These are phyloP conservation scores for Piper longum DNA, from an alignment of 164 flowering plant genomes.

Conservation along the genomic window DNA sequence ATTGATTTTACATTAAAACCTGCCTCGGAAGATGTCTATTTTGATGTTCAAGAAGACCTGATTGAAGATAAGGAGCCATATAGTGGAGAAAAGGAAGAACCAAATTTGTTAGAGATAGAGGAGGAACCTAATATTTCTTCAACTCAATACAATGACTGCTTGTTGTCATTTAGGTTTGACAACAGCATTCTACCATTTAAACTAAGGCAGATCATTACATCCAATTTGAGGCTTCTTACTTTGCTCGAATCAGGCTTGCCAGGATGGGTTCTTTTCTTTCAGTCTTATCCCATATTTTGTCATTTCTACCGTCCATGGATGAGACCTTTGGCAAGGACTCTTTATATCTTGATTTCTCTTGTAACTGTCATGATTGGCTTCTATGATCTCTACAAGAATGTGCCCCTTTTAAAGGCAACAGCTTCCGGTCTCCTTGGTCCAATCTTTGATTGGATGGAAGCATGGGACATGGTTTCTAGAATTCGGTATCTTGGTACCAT, in stretches of 20 bases:
- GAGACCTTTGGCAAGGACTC: constrained; percentile 17
- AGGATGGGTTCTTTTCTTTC: constrained; percentile 25
- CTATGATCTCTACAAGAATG: constrained; percentile 23
- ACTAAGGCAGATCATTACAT: constrained; percentile 17
- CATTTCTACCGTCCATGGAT: constrained; percentile 23
- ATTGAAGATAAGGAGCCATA: constrained; percentile 4
- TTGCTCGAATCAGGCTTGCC: constrained; percentile 25
- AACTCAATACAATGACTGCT: constrained; percentile 10
- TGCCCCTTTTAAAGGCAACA: constrained; percentile 22
- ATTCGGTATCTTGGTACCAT: constrained; percentile 22
- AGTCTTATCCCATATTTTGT: constrained; percentile 21
- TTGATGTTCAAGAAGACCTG: constrained; percentile 1
- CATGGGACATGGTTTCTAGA: constrained; percentile 25
- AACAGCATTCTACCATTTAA: constrained; percentile 16
- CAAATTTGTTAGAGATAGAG: background rate
- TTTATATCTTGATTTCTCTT: constrained; percentile 19
- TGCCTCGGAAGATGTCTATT: background rate
- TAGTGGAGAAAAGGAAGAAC: background rate
- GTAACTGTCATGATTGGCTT: constrained; percentile 21
- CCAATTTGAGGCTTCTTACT: constrained; percentile 18
- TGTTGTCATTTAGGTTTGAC: constrained; percentile 15
- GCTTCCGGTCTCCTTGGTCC: constrained; percentile 20
- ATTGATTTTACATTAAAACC: background rate
- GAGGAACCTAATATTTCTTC: constrained; percentile 7
- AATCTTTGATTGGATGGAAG: constrained; percentile 20